Evolutionary conservation across 1,284 basidiomycete genomes (phyloP).

Genomic region (Ceratorhiza oryzae-sativae): DNA sequence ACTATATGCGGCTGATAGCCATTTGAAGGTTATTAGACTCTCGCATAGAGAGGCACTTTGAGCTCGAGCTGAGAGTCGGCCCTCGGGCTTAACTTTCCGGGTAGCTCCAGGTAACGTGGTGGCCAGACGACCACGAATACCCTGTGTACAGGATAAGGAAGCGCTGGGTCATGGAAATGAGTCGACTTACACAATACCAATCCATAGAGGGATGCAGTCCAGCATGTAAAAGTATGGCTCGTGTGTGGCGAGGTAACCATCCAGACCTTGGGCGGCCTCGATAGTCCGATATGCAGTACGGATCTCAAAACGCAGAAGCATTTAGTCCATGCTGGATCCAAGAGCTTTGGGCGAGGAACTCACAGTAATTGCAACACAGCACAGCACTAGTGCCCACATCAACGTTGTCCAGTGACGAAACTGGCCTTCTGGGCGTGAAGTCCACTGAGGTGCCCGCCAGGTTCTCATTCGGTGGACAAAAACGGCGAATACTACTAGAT

Average conservation of each 20-base stretch:
- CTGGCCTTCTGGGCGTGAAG: constrained; percentile 50
- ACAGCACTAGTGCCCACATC: constrained; percentile 63
- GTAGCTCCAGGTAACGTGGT: background rate
- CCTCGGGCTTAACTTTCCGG: background rate
- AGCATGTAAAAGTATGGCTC: constrained; percentile 70
- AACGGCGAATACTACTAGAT: constrained; percentile 63
- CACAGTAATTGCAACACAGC: constrained; percentile 71
- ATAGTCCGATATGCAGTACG: constrained; percentile 72
- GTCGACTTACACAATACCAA: constrained; percentile 56
- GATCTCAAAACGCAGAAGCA: constrained; percentile 54
- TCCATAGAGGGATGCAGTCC: constrained; percentile 69
- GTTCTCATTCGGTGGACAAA: constrained; percentile 64
- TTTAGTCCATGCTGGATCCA: background rate
- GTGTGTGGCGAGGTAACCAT: constrained; percentile 65
- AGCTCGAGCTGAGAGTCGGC: constrained; percentile 1
- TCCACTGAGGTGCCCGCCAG: constrained; percentile 41
- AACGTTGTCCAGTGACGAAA: constrained; percentile 67
- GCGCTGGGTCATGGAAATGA: background rate
- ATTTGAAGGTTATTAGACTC: background rate
- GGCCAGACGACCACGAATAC: constrained; percentile 18
- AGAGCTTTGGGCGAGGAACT: constrained; percentile 40
- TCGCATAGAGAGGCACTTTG: background rate
- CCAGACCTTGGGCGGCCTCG: constrained; percentile 70
- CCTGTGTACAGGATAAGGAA: background rate
- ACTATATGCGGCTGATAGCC: background rate